A percentile compares a stretch with the other conserved stretches of the same genome.
These are phyloP conservation scores for Leptodontidium sp. DNA, from an alignment of 2,329 filamentous ascomycete genomes.

Conservation along the genomic window DNA sequence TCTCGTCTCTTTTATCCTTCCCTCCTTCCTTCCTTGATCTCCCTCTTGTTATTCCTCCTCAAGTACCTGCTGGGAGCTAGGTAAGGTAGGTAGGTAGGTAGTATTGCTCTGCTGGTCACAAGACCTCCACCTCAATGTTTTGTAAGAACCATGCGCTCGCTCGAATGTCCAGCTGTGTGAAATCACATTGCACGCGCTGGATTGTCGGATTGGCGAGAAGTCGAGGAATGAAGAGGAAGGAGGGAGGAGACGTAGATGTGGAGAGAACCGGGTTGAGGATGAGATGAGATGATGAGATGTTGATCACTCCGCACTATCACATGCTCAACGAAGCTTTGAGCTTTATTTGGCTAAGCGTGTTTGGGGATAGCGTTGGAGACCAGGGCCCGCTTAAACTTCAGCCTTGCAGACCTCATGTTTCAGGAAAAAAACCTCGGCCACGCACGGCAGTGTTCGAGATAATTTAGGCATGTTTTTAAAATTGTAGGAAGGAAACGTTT, in stretches of 20 bases:
- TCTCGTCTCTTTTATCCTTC: neutral
- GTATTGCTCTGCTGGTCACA: neutral
- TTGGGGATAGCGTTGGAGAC: neutral
- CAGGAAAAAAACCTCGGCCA: neutral
- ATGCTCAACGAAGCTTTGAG: constrained; percentile 9
- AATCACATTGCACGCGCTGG: constrained; percentile 16
- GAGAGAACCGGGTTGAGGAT: neutral
- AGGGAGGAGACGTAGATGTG: neutral
- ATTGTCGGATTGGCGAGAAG: neutral
- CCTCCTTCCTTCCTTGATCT: neutral
- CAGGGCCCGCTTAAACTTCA: neutral
- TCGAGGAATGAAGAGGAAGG: neutral
- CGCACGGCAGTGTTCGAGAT: no score
- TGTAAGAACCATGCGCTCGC: constrained; percentile 5
- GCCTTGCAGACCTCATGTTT: neutral
- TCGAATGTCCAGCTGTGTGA: neutral
- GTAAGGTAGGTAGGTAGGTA: no score
- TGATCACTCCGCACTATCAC: constrained; percentile 24
- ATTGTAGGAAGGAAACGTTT: neutral
- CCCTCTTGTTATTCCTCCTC: neutral
- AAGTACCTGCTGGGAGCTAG: no score
- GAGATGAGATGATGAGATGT: neutral
- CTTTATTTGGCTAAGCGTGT: neutral
- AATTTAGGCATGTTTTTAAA: no score
- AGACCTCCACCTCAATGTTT: neutral